phyloP scores from a whole-genome alignment of 2,329 filamentous ascomycete genomes.

The Ascochyta clinopodiicola region DNA sequence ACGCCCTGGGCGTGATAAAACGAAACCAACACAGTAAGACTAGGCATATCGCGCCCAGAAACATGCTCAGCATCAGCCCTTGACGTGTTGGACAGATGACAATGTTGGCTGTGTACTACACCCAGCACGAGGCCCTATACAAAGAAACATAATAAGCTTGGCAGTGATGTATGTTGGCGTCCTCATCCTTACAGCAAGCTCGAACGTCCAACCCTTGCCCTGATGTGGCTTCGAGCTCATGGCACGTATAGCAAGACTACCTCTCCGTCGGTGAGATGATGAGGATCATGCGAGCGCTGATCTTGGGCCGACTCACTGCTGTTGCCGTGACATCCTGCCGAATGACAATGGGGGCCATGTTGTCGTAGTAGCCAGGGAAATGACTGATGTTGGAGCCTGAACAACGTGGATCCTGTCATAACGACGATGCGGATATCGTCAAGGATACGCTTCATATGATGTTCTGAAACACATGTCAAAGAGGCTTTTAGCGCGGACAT shows the following conservation, averaged over 20 bases:
- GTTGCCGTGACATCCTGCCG: conserved; percentile 16
- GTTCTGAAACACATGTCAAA: conserved; percentile 18
- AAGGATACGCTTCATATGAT: conserved; percentile 20
- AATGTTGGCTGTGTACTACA: conserved; percentile 18
- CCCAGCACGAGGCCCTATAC: conserved; percentile 21
- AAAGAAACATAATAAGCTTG: conserved; percentile 26
- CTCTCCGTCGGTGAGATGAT: conserved; percentile 22
- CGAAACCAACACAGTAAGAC: conserved; percentile 17
- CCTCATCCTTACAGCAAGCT: not conserved
- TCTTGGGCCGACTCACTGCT: conserved; percentile 18
- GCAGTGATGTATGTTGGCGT: conserved; percentile 20
- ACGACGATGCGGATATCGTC: conserved; percentile 23
- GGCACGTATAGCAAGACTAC: conserved; percentile 28
- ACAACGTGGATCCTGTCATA: conserved; percentile 36
- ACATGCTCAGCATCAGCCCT: conserved; percentile 20
- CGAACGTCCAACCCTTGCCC: conserved; percentile 8
- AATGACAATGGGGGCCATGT: conserved; percentile 13
- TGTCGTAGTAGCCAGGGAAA: conserved; percentile 18
- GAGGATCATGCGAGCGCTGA: conserved; percentile 28
- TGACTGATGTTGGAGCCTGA: conserved; percentile 22
- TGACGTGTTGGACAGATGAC: conserved; percentile 24
- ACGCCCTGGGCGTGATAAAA: conserved; percentile 21
- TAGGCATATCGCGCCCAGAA: conserved; percentile 18
- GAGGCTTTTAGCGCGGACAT: conserved; percentile 22
- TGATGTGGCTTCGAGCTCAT: conserved; percentile 17